These are phyloP conservation scores for Geotrichum reessii DNA, from an alignment of 1,139 yeast genomes.

Conservation along the genomic window DNA sequence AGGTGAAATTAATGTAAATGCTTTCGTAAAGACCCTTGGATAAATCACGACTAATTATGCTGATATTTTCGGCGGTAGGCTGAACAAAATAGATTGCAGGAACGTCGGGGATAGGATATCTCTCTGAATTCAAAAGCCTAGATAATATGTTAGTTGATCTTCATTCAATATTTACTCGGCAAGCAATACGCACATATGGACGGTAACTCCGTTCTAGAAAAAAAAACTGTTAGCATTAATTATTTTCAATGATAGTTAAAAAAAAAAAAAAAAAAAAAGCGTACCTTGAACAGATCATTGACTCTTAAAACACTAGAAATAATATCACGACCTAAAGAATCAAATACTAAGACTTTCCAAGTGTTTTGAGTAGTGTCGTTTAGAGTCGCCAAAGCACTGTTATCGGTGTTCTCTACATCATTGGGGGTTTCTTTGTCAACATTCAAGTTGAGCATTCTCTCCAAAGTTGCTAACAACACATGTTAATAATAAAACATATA, in stretches of 20 bases:
- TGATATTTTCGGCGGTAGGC: slow-evolving; percentile 74
- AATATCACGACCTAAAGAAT: slow-evolving; percentile 71
- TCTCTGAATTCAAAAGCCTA: slow-evolving; percentile 51
- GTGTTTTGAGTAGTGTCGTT: slow-evolving; percentile 49
- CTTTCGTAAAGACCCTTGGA: slow-evolving; percentile 68
- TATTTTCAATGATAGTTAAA: slow-evolving; percentile 43
- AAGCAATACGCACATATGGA: slow-evolving; percentile 48
- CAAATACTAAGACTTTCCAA: slow-evolving; percentile 93
- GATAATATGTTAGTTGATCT: background rate
- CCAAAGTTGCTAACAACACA: slow-evolving; percentile 45
- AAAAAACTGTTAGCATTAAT: slow-evolving; percentile 79
- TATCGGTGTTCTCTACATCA: slow-evolving; percentile 35
- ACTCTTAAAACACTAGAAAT: slow-evolving; percentile 86
- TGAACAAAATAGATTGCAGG: slow-evolving; percentile 90
- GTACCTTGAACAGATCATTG: slow-evolving; percentile 64
- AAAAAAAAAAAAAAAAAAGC: slow-evolving; percentile 49
- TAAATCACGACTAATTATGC: slow-evolving; percentile 64
- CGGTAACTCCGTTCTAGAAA: slow-evolving; percentile 81
- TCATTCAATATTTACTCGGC: background rate
- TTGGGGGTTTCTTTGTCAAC: slow-evolving; percentile 32
- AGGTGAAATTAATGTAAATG: slow-evolving; percentile 79
- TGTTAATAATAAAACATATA: slow-evolving; percentile 5
- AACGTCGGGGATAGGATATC: slow-evolving; percentile 84
- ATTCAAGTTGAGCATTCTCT: slow-evolving; percentile 80
- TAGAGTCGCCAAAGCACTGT: slow-evolving; percentile 17